phyloP scores from a whole-genome alignment of 2,329 filamentous ascomycete genomes.

The Atkinsonella texensis region DNA sequence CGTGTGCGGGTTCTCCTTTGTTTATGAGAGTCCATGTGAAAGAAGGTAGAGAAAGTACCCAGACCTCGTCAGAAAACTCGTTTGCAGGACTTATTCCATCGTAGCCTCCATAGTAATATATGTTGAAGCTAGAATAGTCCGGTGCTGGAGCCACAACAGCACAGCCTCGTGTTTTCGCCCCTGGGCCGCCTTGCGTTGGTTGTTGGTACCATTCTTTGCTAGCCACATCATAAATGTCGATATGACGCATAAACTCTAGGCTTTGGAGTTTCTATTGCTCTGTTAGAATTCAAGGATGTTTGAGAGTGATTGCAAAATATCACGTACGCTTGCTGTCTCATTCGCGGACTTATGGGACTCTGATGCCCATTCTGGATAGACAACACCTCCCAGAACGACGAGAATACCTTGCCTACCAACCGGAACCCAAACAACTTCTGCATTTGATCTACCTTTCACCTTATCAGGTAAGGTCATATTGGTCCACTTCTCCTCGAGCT shows the following conservation, averaged over 20 bases:
- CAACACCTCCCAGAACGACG: conserved; percentile 65
- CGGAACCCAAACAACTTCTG: conserved; percentile 63
- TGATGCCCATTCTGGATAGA: conserved; percentile 38
- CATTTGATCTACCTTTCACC: conserved; percentile 45
- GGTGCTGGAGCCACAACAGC: conserved; percentile 61
- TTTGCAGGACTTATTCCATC: conserved; percentile 31
- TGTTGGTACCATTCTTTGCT: conserved; percentile 57
- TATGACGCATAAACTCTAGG: conserved; percentile 55
- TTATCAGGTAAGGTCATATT: conserved; percentile 40
- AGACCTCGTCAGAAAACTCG: conserved; percentile 54
- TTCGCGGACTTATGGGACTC: conserved; percentile 16
- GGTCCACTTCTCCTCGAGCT: conserved; percentile 39
- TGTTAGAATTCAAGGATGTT: conserved; percentile 2
- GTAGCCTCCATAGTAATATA: conserved; percentile 78
- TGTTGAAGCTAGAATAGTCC: conserved; percentile 64
- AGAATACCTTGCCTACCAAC: conserved; percentile 66
- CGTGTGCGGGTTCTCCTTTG: conserved; percentile 36
- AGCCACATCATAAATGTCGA: conserved; percentile 69
- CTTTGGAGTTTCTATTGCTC: conserved; percentile 45
- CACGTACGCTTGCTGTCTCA: conserved; percentile 21
- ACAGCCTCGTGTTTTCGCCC: conserved; percentile 54
- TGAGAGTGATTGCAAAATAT: background rate
- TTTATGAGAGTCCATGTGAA: conserved; percentile 62
- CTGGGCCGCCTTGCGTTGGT: conserved; percentile 46
- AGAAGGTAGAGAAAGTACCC: conserved; percentile 67